These are phyloP conservation scores for Ambrosia hybrid DNA, from an alignment of 140 eudicot genomes.

Conservation along the genomic window DNA sequence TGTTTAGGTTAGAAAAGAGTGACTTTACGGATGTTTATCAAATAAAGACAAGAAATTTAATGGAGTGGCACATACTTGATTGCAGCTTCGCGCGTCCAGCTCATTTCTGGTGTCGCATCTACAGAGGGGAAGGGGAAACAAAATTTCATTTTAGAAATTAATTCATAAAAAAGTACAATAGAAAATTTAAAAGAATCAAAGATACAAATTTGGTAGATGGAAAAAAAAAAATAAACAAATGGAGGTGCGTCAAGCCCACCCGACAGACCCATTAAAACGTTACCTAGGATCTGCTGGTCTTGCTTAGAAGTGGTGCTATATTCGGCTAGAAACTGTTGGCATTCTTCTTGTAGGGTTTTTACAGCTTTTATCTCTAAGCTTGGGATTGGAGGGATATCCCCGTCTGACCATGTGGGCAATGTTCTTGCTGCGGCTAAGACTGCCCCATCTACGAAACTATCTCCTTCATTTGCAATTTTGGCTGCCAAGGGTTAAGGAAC, in stretches of 20 bases:
- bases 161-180: neutral
- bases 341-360: slow-evolving; percentile 82
- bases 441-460: slow-evolving; percentile 87
- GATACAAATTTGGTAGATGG: neutral
- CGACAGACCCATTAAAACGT: neutral
- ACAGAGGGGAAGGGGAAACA: slow-evolving; percentile 11
- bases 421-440: slow-evolving; percentile 96
- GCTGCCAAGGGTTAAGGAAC: slow-evolving; percentile 36
- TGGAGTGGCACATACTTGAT: slow-evolving; percentile 66
- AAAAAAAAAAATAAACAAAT: neutral
- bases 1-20: neutral
- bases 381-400: slow-evolving; percentile 80
- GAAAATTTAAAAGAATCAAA: neutral
- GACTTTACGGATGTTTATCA: neutral
- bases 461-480: slow-evolving; percentile 54
- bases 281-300: slow-evolving; percentile 87
- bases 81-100: slow-evolving; percentile 88
- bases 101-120: slow-evolving; percentile 74
- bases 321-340: slow-evolving; percentile 65
- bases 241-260: neutral
- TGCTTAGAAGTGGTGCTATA: slow-evolving; percentile 69
- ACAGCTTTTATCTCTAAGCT: slow-evolving; percentile 79
- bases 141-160: slow-evolving; percentile 11
- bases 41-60: neutral
- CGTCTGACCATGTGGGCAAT: slow-evolving; percentile 91